phyloP scores from a whole-genome alignment of 108 stramenopile species.

The Nitzschia sp. region DNA sequence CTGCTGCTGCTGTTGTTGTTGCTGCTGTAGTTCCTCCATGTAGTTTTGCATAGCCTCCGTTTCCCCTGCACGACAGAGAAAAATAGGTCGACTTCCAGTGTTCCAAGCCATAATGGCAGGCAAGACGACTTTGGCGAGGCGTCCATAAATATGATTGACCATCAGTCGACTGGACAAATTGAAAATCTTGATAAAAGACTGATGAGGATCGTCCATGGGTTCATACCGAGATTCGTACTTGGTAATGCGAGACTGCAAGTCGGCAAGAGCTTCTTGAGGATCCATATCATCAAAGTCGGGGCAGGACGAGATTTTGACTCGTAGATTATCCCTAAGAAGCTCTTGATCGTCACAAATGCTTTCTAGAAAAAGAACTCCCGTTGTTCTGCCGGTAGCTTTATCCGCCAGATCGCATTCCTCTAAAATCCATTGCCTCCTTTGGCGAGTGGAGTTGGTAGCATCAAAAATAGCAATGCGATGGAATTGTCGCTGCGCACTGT shows the following conservation, averaged over 20 bases:
- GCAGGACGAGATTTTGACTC: constrained; percentile 72
- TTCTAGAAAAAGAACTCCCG: constrained; percentile 92
- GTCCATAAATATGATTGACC: constrained; percentile 71
- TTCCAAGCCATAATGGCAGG: constrained; percentile 92
- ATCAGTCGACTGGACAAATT: constrained; percentile 85
- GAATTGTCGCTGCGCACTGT: background rate
- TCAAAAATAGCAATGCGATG: constrained; percentile 92
- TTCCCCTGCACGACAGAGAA: constrained; percentile 80
- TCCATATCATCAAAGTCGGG: constrained; percentile 82
- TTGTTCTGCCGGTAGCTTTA: constrained; percentile 58
- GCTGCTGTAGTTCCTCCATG: constrained; percentile 36
- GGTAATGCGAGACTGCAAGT: constrained; percentile 79
- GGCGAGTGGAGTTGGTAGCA: constrained; percentile 92
- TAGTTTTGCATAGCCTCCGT: constrained; percentile 53
- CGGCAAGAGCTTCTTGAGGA: constrained; percentile 69
- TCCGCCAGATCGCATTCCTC: constrained; percentile 66
- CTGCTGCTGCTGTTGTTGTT: constrained; percentile 10
- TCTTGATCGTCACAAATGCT: constrained; percentile 93
- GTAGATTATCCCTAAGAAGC: constrained; percentile 69
- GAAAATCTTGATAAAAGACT: constrained; percentile 92
- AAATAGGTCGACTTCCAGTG: constrained; percentile 84
- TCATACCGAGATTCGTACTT: constrained; percentile 94
- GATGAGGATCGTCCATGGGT: constrained; percentile 87
- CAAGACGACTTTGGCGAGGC: constrained; percentile 85
- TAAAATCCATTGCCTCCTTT: constrained; percentile 73